Conservation (phyloP, 2,329 filamentous ascomycete species). For the Curvularia sp. region DNA sequence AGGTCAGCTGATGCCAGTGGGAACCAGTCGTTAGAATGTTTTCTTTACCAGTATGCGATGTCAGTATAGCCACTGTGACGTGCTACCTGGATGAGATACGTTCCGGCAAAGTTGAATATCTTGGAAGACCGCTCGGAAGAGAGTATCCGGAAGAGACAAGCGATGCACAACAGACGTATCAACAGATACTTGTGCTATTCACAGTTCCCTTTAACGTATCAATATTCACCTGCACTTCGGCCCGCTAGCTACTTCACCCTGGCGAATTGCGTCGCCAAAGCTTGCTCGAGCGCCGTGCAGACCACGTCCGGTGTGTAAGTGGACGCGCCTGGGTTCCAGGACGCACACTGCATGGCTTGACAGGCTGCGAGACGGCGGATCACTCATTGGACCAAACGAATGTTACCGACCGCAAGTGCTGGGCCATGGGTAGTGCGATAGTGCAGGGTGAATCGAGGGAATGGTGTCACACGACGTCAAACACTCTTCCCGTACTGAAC, state of each 20-base stretch:
- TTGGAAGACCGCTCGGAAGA: background rate
- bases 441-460: constrained; percentile 45
- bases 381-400: constrained; percentile 35
- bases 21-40: background rate
- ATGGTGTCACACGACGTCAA: constrained; percentile 46
- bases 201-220: constrained; percentile 28
- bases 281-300: constrained; percentile 44
- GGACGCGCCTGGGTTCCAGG: constrained; percentile 34
- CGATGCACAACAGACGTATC: constrained; percentile 19
- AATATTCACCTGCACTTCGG: constrained; percentile 25
- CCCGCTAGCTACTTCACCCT: constrained; percentile 37
- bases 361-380: constrained; percentile 22
- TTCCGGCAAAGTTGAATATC: background rate
- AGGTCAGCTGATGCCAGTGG: constrained; percentile 29
- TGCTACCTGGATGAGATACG: background rate
- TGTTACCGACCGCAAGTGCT: constrained; percentile 29
- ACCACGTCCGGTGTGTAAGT: constrained; percentile 42
- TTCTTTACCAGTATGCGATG: constrained; percentile 4
- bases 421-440: constrained; percentile 30
- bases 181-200: constrained; percentile 27
- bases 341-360: constrained; percentile 37
- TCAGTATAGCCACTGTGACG: background rate
- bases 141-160: constrained; percentile 8
- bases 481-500: constrained; percentile 40
- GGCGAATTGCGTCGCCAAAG: constrained; percentile 39